Base-by-base conservation (phyloP, 1,284 basidiomycete species). In the Clitocybe nebularis region DNA sequence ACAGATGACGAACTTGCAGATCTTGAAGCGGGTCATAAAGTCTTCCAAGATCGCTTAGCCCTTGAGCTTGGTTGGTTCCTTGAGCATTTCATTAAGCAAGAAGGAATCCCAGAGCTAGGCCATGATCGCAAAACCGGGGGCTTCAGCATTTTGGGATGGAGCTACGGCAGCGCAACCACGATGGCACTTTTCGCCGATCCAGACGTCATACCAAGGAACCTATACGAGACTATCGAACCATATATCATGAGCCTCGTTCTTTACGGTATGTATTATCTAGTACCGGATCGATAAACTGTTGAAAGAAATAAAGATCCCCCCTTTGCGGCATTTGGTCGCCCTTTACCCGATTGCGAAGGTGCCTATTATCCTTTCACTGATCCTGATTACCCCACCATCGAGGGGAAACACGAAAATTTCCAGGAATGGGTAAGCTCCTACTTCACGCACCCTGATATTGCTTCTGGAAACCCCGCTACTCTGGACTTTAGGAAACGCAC, bases 251-350 rank as follows among this genome's bases (percentile, higher is more conserved):
- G 52, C 23, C 28, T 67, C 3, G 52, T 68, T 17, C 33, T 67
- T 0, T 62, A 66, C 34, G 66, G 42, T 52, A 23, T 14, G 41
- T 37, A 9, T 8, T 5, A 13, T 19, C 36, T 5, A 17, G 28
- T 75, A 89, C 89, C 56, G 82, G 80, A 32, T 4, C 13, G 19
- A 16, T 17, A 32, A 6, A 16, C 9, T 11, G 3, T 32, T n/a
- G n/a, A n/a, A n/a, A n/a, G n/a, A n/a, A n/a, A n/a, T 32, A 22
- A 22, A 67, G 64, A 68, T 45, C 56, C 64, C 3, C 57, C 63
- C 4, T 49, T 45, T 28, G 17, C 51, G 1, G 51, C 58, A 0
- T 55, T 66, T 25, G 62, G 59, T 4, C 54, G 54, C 39, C 38
- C 50, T 4, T 39, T 37, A 3, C 56, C 57, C 2, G 24, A 28